Base-by-base conservation (phyloP, 2,329 filamentous ascomycete genomes). In the Pseudovirgaria hyperparasitica region DNA sequence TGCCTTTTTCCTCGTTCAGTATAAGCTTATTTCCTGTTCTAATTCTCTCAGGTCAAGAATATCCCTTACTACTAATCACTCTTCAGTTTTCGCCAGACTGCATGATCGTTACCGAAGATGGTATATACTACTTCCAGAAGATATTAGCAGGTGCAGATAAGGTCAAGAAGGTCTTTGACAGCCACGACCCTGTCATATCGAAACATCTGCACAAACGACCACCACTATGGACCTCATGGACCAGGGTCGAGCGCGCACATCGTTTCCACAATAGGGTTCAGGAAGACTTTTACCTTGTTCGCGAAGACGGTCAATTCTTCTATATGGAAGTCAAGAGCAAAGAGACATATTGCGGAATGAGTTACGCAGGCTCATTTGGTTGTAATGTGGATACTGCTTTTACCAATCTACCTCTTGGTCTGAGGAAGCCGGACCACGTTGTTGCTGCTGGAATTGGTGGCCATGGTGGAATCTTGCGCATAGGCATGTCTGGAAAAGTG, bases 161-260 rank as follows among this genome's bases (percentile, higher is more conserved):
- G 42, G 1, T 48, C 54, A 9, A 38, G 35, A 32, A 39, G 37
- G 13, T 31, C 23, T 3, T 21, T 26, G 12, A 34, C 35, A 5
- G 23, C 29, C 1, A 43, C 18, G 58, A 64, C 37, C 60, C 63
- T 33, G 71, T 62, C 15, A 49, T 34, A 18, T 54, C 43, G 19
- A 45, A 34, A 43, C 43, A 18, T 49, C 48, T n/a, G n/a, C n/a
- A n/a, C 27, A 45, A 39, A 31, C 32, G 33, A 9, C 28, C 27
- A 20, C 78, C 79, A 1, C 52, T 82, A 4, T 94, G 85, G 81
- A 79, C 78, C 4, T 72, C 79, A 14, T 98, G 87, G 86, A 73
- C 82, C 16, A 71, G 82, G 32, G 80, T 85, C 2, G 67, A 72
- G 32, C 74, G 87, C 6, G 67, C 48, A 29, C 37, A 39, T 11